Conservation (phyloP, 2,329 filamentous ascomycete species). For the Pseudocercospora macadamiae region DNA sequence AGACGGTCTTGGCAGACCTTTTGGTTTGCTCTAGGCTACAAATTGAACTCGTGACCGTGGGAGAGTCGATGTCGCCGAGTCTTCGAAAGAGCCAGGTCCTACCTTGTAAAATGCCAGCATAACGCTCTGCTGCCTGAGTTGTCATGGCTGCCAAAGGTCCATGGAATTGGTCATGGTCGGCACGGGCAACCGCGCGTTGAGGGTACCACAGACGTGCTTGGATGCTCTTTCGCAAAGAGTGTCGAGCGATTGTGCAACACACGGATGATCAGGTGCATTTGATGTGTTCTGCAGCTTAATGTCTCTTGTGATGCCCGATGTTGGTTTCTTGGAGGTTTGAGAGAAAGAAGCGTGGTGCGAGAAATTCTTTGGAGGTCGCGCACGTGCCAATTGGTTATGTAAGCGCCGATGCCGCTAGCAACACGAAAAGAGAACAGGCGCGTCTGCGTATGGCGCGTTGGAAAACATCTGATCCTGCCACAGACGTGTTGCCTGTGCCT, state of each 20-base stretch:
- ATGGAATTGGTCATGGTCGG: background rate
- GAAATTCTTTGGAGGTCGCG: background rate
- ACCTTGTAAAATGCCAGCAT: background rate
- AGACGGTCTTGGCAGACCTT: slow-evolving; percentile 84
- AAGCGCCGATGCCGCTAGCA: background rate
- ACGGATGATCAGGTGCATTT: no score
- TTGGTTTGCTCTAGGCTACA: slow-evolving; percentile 76
- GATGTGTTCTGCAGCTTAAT: no score
- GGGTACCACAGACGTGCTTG: background rate
- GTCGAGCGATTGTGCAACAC: no score
- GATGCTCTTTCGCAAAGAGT: no score
- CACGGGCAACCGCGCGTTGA: background rate
- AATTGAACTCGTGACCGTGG: slow-evolving; percentile 86
- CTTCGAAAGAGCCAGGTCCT: slow-evolving; percentile 80
- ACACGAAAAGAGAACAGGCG: background rate
- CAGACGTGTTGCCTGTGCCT: background rate
- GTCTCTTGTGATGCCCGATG: background rate
- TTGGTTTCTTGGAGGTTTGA: background rate
- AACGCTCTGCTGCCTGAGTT: background rate
- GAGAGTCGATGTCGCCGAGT: slow-evolving; percentile 69
- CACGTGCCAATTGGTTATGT: slow-evolving; percentile 1
- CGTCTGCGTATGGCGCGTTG: background rate
- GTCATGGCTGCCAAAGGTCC: background rate
- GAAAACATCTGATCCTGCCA: background rate
- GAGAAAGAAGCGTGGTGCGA: background rate